Evolutionary conservation across 2,329 filamentous ascomycete genomes (phyloP), one percentile per base, ranked within the genome.

Genomic region (Hysterium pulicare): DNA sequence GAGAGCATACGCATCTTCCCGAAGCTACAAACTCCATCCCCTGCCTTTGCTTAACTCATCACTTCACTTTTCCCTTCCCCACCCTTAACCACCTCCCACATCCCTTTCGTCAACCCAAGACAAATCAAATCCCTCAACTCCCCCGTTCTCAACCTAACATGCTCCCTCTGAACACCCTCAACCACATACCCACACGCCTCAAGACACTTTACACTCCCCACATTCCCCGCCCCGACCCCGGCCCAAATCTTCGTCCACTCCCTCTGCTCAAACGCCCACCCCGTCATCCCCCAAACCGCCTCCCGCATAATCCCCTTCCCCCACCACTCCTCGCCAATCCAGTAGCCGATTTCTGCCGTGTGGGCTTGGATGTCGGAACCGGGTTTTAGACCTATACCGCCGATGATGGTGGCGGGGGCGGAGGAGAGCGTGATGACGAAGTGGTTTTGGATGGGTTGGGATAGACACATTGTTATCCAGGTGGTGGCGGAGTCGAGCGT

Each of bases 281-380:
- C 44, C 13, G 62, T 58, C 33, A 70, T 61, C 5, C 50, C 63
- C 10, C 46, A 47, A n/a, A 68, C 41, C 15, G 58, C 58, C 41
- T 61, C 61, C 1, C 51, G 61, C 50, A 57, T 60, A 22, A 65
- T 51, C 2, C 63, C 63, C 33, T 51, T 47, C 1, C 69, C 66
- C 66, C 65, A 67, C 26, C 55, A 54, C 22, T 47, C 45, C 40
- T 67, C 63, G 13, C 58, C 62, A 9, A 72, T 42, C 71, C 70
- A 73, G 51, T 68, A 72, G 8, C 69, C 70, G 1, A 72, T 37
- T 43, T 71, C 67, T 1, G 62, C 70, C 1, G 54, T 57, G 41
- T 68, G 67, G 4, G 61, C 49, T 13, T 60, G 54, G 13, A 68
- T 52, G 42, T 70, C 68, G 23, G 31, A 10, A n/a, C 55, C 59